These are phyloP conservation scores for Porodaedalea pini DNA, from an alignment of 1,284 basidiomycete genomes.

Conservation along the genomic window DNA sequence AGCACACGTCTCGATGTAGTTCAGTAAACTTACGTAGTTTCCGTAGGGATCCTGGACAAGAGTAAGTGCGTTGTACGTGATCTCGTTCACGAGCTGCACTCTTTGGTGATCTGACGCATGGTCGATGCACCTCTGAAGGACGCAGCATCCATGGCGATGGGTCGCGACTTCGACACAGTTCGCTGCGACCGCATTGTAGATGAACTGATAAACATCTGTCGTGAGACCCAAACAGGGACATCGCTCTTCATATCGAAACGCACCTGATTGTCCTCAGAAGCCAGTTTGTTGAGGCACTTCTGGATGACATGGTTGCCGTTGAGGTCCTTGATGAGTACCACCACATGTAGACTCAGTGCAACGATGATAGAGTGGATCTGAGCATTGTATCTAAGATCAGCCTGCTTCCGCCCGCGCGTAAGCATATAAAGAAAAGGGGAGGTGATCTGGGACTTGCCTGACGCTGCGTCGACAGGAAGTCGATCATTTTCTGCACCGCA, in stretches of 20 bases:
- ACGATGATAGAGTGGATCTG: conserved; percentile 98
- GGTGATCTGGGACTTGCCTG: conserved; percentile 64
- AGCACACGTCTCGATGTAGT: conserved; percentile 1
- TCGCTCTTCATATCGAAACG: conserved; percentile 20
- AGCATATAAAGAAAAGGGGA: conserved; percentile 40
- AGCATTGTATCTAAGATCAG: conserved; percentile 74
- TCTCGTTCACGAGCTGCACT: conserved; percentile 96
- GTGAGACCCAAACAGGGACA: conserved; percentile 12
- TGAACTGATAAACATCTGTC: conserved; percentile 62
- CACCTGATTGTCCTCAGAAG: conserved; percentile 96
- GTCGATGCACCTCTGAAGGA: conserved; percentile 97
- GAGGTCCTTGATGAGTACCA: conserved; percentile 98
- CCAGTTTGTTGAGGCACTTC: conserved; percentile 97
- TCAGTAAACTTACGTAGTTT: conserved; percentile 71
- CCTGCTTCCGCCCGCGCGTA: conserved; percentile 45
- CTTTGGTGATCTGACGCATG: conserved; percentile 96
- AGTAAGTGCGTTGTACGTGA: conserved; percentile 96
- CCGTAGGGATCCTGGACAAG: conserved; percentile 99
- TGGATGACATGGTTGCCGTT: conserved; percentile 99
- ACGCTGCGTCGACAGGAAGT: conserved; percentile 94
- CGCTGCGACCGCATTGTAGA: conserved; percentile 98
- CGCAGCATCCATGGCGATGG: conserved; percentile 98
- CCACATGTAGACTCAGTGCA: conserved; percentile 95
- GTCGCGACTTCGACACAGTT: conserved; percentile 99
- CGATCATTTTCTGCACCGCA: conserved; percentile 99